Base-by-base conservation (phyloP, 1,284 basidiomycete genomes). In the Phellopilus nigrolimitatus region DNA sequence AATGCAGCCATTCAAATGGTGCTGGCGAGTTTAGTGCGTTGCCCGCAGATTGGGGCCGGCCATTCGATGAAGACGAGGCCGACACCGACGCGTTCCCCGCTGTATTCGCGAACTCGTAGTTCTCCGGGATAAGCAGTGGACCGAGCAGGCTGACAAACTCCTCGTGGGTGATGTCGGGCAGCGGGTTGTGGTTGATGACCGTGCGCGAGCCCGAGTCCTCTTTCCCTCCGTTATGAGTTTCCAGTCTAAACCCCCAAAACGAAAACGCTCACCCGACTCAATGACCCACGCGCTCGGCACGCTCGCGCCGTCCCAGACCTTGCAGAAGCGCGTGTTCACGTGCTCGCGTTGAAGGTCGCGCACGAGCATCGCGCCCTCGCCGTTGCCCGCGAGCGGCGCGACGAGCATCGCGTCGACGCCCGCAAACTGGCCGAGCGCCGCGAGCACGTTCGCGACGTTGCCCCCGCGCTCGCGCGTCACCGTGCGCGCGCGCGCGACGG, bases 231-330 rank as follows among this genome's bases (percentile, higher is more conserved):
- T n/a, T 39, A 48, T 30, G 12, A 47, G 36, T 27, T 12, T 17
- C 3, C 15, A 47, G 33, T 2, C n/a, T 6, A 27, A 25, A 25
- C n/a, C 10, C 31, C 3, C 31, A 36, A 22, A 54, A 30, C 19
- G 30, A 28, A 42, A 13, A 38, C 17, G 48, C 73, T 59, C 56
- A 83, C 85, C 76, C 49, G 84, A 76, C 66, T 87, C 78, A 27
- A 91, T 61, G 25, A 91, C 79, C 84, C 88, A 91, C n/a, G 88
- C 87, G 51, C 76, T 79, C 1, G 88, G 88, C 17, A 90, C 83
- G 47, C 83, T 80, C 13, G 78, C 73, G 17, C 76, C 75, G 25
- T 79, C 75, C 79, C 83, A 84, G 17, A 86, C 65, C 63, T 87
- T 87, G 67, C 84, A 88, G 60, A 80, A 86, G 33, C 76, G 73